phyloP scores from a whole-genome alignment of 768 basidiomycete genomes.

The Phlebiopsis gigantea region DNA sequence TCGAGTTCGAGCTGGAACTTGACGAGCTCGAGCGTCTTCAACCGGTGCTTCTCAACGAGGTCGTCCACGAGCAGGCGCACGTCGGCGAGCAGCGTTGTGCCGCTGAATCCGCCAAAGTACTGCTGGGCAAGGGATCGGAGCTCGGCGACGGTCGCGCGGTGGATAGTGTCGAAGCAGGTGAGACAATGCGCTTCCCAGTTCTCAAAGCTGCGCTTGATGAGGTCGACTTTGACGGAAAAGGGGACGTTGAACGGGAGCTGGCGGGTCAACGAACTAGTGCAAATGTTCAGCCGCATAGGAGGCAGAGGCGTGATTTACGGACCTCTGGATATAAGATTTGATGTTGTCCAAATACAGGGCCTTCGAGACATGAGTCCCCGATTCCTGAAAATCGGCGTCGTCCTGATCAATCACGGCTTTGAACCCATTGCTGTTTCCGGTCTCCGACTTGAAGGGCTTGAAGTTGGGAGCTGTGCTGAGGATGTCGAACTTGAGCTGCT shows the following conservation, averaged over 20 bases:
- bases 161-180: slow-evolving; percentile 35
- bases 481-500: slow-evolving; percentile 41
- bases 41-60: slow-evolving; percentile 39
- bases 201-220: slow-evolving; percentile 37
- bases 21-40: slow-evolving; percentile 20
- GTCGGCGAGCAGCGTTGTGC: slow-evolving; percentile 44
- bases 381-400: no score
- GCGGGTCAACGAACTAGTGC: slow-evolving; percentile 53
- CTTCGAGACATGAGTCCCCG: no score
- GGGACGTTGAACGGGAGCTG: slow-evolving; percentile 64
- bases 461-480: slow-evolving; percentile 50
- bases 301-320: slow-evolving; percentile 19
- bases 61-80: slow-evolving; percentile 43
- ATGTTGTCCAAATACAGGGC: slow-evolving; percentile 46
- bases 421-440: neutral
- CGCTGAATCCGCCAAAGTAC: slow-evolving; percentile 47
- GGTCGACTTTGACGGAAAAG: slow-evolving; percentile 47
- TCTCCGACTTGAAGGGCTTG: slow-evolving; percentile 35
- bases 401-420: neutral
- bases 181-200: slow-evolving; percentile 44
- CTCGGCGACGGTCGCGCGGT: slow-evolving; percentile 31
- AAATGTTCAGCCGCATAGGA: neutral
- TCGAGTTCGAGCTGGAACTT: slow-evolving; percentile 44
- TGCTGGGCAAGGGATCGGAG: slow-evolving; percentile 34
- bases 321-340: slow-evolving; percentile 38